Conservation (phyloP, 2,329 filamentous ascomycete species). For the Berkeleyomyces basicola region DNA sequence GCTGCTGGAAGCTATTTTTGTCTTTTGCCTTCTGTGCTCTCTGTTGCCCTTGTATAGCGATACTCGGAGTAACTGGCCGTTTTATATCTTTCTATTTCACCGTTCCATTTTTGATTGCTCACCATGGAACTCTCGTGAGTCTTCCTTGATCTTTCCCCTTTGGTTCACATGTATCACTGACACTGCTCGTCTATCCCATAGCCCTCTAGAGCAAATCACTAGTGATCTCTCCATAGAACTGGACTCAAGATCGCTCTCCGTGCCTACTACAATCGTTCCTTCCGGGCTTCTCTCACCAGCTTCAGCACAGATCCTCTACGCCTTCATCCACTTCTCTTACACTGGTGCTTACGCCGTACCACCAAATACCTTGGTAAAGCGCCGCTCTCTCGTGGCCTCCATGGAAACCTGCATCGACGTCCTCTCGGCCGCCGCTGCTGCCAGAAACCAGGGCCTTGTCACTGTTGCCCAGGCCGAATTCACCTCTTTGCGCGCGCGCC, state of each 20-base stretch:
- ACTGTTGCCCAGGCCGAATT: background rate
- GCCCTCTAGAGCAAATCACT: conserved; percentile 4
- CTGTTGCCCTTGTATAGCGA: background rate
- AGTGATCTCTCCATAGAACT: conserved; percentile 6
- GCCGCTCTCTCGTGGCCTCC: conserved; percentile 11
- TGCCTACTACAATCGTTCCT: conserved; percentile 6
- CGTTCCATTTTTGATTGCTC: background rate
- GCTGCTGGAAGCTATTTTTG: background rate
- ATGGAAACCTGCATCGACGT: conserved; percentile 12
- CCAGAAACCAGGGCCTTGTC: conserved; percentile 7
- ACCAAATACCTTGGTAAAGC: background rate
- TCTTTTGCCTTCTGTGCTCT: background rate
- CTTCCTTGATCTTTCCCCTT: too few relatives aligned
- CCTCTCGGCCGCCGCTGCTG: conserved; percentile 3
- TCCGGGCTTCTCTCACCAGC: conserved; percentile 7
- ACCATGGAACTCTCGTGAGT: conserved; percentile 7
- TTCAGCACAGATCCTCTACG: conserved; percentile 7
- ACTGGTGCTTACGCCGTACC: conserved; percentile 4
- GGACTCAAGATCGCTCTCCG: conserved; percentile 9
- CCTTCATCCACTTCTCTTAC: conserved; percentile 12
- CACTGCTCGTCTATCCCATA: background rate
- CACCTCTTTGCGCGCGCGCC: background rate
- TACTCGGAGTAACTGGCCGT: background rate
- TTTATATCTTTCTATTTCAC: background rate
- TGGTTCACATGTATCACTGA: background rate